Base-by-base conservation (phyloP, 164 flowering plant genomes). In the Magnolia kwangsiensis region DNA sequence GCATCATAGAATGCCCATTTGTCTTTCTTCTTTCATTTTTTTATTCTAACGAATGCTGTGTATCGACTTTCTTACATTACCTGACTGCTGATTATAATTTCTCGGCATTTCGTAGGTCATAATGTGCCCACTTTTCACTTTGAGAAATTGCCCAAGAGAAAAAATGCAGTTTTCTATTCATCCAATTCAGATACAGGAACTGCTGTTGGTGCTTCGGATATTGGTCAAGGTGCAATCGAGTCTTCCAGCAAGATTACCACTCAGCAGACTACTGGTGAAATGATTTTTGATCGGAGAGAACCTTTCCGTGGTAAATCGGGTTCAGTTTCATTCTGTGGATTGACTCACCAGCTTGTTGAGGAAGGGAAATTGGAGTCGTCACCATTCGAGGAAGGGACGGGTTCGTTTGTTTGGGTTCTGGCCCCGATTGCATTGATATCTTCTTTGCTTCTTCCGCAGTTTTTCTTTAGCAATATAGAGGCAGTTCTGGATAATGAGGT, bases 221-320 rank as follows among this genome's bases (percentile, higher is more conserved):
- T 80, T 37, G 76, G 51, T 14, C 55, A 51, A 49, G 63, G n/a
- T 27, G 69, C 29, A 8, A 20, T 6, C 61, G 63, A 63, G 9
- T 78, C 74, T 49, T 61, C 77, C 21, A 27, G 14, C 8, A 64
- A 51, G 64, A 72, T 24, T 7, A 27, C 29, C 55, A 49, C 61
- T 24, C 51, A 31, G 27, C 20, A 63, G 74, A 23, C 45, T 72
- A 14, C 23, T 19, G 29, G 8, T 55, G 29, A 45, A 37, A 64
- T 20, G 6, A 49, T 49, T 50, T 51, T 73, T 18, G 58, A 67
- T 74, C 23, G 19, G 37, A 55, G 76, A 10, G 97, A 91, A 80
- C 88, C 90, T 0, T 87, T 88, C 75, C 83, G 87, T 51, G 98
- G 98, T 2, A 95, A 92, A 84, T 75, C 96, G 1, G 98, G 96